Evolutionary conservation across 2,329 filamentous ascomycete genomes (phyloP).

Genomic region (Paramyrothecium sp.): DNA sequence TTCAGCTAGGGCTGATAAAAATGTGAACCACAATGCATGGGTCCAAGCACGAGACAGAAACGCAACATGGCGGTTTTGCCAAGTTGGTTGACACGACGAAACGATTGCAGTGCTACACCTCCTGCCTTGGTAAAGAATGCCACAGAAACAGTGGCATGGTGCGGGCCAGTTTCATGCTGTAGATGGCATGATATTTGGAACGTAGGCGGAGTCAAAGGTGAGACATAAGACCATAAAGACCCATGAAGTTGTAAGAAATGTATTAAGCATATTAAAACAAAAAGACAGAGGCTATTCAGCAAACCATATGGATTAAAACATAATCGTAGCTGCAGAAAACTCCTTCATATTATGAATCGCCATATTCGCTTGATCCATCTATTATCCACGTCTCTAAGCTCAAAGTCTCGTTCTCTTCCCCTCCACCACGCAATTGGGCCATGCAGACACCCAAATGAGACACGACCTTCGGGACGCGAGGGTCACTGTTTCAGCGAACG

Average conservation of each 20-base stretch:
- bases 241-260: not conserved
- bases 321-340: not conserved
- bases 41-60: not conserved
- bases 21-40: not conserved
- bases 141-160: not conserved
- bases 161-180: not conserved
- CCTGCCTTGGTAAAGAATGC: not conserved
- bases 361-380: not conserved
- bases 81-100: not conserved
- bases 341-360: not conserved
- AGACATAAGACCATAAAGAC: not conserved
- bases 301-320: not conserved
- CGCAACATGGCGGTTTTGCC: not conserved
- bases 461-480: not conserved
- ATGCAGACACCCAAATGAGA: not conserved
- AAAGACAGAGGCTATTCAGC: not conserved
- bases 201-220: not conserved
- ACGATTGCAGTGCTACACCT: not conserved
- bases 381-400: not conserved
- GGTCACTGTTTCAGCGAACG: not conserved
- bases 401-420: not conserved
- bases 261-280: not conserved
- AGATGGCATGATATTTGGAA: not conserved
- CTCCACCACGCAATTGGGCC: not conserved
- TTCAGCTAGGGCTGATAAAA: not conserved